phyloP scores from a whole-genome alignment of 2,329 filamentous ascomycete genomes.

The Aspergillus flavus region DNA sequence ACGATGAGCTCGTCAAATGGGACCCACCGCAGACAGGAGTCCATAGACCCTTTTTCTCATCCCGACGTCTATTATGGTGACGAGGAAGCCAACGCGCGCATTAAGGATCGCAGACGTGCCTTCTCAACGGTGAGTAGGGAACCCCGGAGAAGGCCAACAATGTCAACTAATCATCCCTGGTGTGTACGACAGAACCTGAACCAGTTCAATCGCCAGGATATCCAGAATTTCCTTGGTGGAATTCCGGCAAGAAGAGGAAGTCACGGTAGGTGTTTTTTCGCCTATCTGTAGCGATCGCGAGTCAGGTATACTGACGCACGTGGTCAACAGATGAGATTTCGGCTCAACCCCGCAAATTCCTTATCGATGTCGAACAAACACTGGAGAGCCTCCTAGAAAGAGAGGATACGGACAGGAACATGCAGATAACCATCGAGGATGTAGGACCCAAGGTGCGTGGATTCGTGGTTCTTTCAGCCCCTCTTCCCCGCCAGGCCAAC shows the following conservation, averaged over 20 bases:
- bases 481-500: not conserved
- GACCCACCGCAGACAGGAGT: conserved; percentile 43
- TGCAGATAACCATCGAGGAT: conserved; percentile 98
- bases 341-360: conserved; percentile 72
- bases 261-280: conserved; percentile 39
- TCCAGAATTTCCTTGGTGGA: conserved; percentile 37
- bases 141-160: conserved; percentile 13
- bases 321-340: conserved; percentile 68
- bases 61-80: conserved; percentile 63
- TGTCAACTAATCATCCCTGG: conserved; percentile 16
- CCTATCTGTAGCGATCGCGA: not conserved
- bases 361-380: conserved; percentile 84
- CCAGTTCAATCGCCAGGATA: conserved; percentile 39
- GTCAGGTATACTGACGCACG: conserved; percentile 17
- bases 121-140: conserved; percentile 56
- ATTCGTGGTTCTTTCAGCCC: too few relatives aligned
- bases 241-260: conserved; percentile 44
- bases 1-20: conserved; percentile 46
- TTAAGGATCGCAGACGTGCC: conserved; percentile 54
- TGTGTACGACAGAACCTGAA: conserved; percentile 35
- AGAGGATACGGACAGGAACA: conserved; percentile 92
- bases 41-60: conserved; percentile 60
- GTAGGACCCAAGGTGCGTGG: conserved; percentile 76
- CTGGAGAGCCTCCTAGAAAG: conserved; percentile 76
- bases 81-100: conserved; percentile 49